A percentile compares a stretch with the other conserved stretches of the same genome.
phyloP scores from a whole-genome alignment of 768 basidiomycete species.

The Cystobasidium tubakii region DNA sequence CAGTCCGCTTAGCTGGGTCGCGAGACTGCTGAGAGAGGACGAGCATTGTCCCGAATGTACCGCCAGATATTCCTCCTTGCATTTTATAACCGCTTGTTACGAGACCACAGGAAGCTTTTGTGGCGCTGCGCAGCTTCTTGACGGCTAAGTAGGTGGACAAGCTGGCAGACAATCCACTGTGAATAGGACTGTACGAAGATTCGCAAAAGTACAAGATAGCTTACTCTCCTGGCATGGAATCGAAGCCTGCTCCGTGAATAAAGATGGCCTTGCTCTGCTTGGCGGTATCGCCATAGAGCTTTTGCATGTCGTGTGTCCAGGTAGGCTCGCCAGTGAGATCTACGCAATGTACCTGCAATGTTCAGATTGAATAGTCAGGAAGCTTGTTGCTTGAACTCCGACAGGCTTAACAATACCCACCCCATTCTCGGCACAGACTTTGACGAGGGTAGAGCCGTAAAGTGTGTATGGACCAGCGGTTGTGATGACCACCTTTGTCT shows the following conservation, averaged over 20 bases:
- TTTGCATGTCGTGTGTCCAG: conserved; percentile 63
- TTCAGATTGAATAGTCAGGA: not conserved
- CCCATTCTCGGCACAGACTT: conserved; percentile 66
- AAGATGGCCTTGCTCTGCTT: conserved; percentile 67
- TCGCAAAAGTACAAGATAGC: not conserved
- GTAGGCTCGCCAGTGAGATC: conserved; percentile 69
- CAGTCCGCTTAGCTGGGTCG: conserved; percentile 43
- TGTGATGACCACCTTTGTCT: conserved; percentile 66
- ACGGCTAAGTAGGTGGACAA: conserved; percentile 63
- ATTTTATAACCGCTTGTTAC: conserved; percentile 59
- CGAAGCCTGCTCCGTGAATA: conserved; percentile 67
- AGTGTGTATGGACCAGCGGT: conserved; percentile 68
- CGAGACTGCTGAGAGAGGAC: conserved; percentile 49
- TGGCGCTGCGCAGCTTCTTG: conserved; percentile 58
- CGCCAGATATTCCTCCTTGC: conserved; percentile 60
- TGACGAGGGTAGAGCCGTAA: conserved; percentile 71
- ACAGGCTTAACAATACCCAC: too few species aligned
- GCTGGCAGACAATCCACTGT: conserved; percentile 70
- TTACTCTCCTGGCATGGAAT: conserved; percentile 46
- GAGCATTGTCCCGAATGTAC: conserved; percentile 55
- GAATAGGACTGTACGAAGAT: conserved; percentile 45
- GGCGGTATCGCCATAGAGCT: conserved; percentile 63
- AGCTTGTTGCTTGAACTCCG: too few species aligned
- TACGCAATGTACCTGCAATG: conserved; percentile 61
- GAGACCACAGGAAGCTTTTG: conserved; percentile 50